These are phyloP conservation scores for Codiaeum variegatum DNA, from an alignment of 441 rosid genomes.

Conservation along the genomic window DNA sequence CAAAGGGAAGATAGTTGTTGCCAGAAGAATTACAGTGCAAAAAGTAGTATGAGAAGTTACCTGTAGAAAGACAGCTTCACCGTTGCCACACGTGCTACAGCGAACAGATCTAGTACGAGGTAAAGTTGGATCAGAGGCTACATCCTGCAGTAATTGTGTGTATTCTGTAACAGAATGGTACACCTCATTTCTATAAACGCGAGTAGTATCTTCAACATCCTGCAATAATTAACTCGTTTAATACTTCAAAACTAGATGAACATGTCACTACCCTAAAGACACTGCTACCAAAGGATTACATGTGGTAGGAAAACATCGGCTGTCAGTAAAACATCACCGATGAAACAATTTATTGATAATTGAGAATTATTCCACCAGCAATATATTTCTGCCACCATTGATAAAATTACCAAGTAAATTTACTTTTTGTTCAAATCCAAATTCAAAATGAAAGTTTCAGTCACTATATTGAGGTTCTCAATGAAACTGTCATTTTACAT, in stretches of 20 bases:
- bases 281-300: too few relatives aligned
- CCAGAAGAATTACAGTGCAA: not conserved
- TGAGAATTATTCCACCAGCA: too few relatives aligned
- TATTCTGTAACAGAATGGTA: slow-evolving; percentile 65
- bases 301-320: too few relatives aligned
- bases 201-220: slow-evolving; percentile 69
- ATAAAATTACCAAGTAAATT: too few relatives aligned
- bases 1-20: not conserved
- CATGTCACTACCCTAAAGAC: too few relatives aligned
- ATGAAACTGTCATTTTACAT: not conserved
- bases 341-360: too few relatives aligned
- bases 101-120: slow-evolving; percentile 78
- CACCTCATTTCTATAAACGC: slow-evolving; percentile 74
- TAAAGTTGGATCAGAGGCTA: slow-evolving; percentile 83
- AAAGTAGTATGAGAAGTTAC: slow-evolving; percentile 19
- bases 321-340: too few relatives aligned
- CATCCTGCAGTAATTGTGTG: slow-evolving; percentile 70
- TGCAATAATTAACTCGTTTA: slow-evolving; percentile 25
- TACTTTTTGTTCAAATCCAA: too few relatives aligned
- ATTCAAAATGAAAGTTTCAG: too few relatives aligned
- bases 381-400: too few relatives aligned
- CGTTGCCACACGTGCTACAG: slow-evolving; percentile 61
- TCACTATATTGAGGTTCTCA: not conserved
- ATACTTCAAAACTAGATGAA: not conserved
- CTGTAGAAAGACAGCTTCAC: slow-evolving; percentile 89